These are phyloP conservation scores for Stropharia rugosoannulata DNA, from an alignment of 768 basidiomycete genomes.

Conservation along the genomic window DNA sequence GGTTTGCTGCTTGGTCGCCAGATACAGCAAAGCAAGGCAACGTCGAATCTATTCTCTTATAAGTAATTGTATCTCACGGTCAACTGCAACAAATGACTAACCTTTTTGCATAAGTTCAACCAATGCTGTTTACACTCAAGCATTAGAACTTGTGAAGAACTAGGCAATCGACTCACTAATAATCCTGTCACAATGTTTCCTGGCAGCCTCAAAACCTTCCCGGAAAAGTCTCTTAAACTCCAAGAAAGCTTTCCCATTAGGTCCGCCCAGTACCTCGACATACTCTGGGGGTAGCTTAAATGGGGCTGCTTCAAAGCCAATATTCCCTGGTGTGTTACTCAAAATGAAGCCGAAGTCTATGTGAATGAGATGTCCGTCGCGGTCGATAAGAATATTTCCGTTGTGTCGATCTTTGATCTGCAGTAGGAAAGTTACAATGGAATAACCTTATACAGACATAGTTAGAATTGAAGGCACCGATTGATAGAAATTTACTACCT, in stretches of 20 bases:
- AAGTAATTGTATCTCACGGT: conserved; percentile 3
- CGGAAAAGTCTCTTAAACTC: conserved; percentile 89
- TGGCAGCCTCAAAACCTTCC: conserved; percentile 89
- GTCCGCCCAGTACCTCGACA: conserved; percentile 91
- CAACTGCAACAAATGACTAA: conserved; percentile 21
- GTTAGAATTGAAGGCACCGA: not conserved
- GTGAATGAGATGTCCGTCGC: conserved; percentile 92
- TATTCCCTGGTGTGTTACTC: conserved; percentile 94
- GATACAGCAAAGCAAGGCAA: conserved; percentile 89
- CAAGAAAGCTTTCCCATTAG: conserved; percentile 68
- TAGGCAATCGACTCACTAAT: conserved; percentile 74
- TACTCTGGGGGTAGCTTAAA: conserved; percentile 97
- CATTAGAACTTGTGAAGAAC: not conserved
- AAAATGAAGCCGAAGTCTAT: conserved; percentile 99
- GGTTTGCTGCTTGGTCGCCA: conserved; percentile 87
- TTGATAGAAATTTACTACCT: conserved; percentile 36
- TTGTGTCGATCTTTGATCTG: conserved; percentile 99
- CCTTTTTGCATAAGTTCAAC: conserved; percentile 99
- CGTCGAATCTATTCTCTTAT: conserved; percentile 61
- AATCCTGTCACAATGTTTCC: conserved; percentile 96
- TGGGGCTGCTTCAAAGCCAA: conserved; percentile 98
- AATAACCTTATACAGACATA: conserved; percentile 64
- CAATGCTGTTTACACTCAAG: conserved; percentile 36
- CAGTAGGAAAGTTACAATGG: conserved; percentile 91
- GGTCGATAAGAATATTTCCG: conserved; percentile 95